Evolutionary conservation across 352 stramenopile species (phyloP), one percentile per base, ranked within the genome.

Genomic region (Blastocystis sp.): DNA sequence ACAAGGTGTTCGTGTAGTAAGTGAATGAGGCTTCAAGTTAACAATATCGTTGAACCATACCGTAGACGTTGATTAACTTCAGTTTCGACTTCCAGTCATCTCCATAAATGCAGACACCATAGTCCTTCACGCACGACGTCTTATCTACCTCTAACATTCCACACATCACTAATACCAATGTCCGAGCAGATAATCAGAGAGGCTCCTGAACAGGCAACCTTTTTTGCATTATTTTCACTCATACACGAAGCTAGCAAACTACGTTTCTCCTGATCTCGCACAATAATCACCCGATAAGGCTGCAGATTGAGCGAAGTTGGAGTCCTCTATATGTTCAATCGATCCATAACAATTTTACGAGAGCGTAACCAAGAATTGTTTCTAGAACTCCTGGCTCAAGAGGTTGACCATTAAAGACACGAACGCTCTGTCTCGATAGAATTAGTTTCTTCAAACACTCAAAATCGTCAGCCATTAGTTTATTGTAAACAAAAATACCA

Each of bases 121-220:
- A 84, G 26, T 84, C 73, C 37, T 59, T 43, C 26, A 84, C 50
- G 50, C 73, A 84, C 50, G 53, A 45, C 5, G 3, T 68, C 11
- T 18, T 66, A 55, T 84, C 73, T 84, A 84, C 29, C 6, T 68
- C 29, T 69, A 20, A 39, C 7, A 47, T 54, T n/a, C 23, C 13
- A 39, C 3, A 15, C 13, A 29, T 54, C 23, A 18, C 9, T 47
- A 18, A 2, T 50, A 84, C 73, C 26, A 18, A 68, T 84, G 18
- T 84, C 73, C 5, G 50, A 84, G 68, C 73, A 84, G 20, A 84
- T 45, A 43, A 84, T 84, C 53, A 84, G 26, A n/a, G 73, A 84
- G n/a, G 34, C 73, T 23, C n/a, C 8, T 9, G 50, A 3, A 4
- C 50, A 39, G 29, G 29, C 8, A 20, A 84, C 73, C 20, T 54